These are phyloP conservation scores for Leucosporidium scottii DNA, from an alignment of 768 basidiomycete genomes.

Conservation along the genomic window DNA sequence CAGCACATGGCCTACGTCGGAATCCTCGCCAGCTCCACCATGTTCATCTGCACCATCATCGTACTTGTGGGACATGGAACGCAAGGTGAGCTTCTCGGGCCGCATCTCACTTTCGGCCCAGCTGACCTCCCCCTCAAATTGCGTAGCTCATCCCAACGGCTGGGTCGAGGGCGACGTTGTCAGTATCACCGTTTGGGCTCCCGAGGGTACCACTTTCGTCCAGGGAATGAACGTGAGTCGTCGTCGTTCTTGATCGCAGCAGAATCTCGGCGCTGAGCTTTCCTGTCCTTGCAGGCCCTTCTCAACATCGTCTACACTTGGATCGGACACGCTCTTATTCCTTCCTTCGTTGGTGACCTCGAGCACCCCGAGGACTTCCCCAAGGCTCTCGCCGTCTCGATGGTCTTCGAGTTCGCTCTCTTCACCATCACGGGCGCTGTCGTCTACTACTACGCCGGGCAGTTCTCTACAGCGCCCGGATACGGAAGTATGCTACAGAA, in stretches of 20 bases:
- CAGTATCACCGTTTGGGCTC: constrained; percentile 31
- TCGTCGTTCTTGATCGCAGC: too few relatives aligned
- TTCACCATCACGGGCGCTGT: constrained; percentile 36
- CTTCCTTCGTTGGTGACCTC: constrained; percentile 36
- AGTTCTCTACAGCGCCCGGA: constrained; percentile 20
- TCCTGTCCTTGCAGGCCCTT: constrained; percentile 9
- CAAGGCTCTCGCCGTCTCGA: constrained; percentile 35
- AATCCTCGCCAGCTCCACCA: constrained; percentile 46
- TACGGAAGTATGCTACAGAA: constrained; percentile 17
- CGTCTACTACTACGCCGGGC: constrained; percentile 34
- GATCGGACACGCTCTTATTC: constrained; percentile 29
- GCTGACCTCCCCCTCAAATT: constrained; percentile 40
- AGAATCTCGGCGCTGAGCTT: too few relatives aligned
- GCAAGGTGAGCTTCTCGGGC: background rate
- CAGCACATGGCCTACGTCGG: constrained; percentile 42
- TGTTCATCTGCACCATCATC: constrained; percentile 49
- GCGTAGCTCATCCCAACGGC: constrained; percentile 46
- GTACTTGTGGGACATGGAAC: constrained; percentile 42
- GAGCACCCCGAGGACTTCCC: constrained; percentile 37
- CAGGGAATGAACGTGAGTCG: constrained; percentile 25
- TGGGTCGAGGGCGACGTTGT: constrained; percentile 36
- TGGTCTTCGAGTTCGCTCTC: constrained; percentile 32
- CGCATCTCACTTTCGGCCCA: too few relatives aligned
- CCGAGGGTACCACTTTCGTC: constrained; percentile 36
- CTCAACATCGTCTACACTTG: constrained; percentile 29